Evolutionary conservation across 2,329 filamentous ascomycete genomes (phyloP), one percentile per base, ranked within the genome.

Genomic region (Pseudodiploospora longispora): DNA sequence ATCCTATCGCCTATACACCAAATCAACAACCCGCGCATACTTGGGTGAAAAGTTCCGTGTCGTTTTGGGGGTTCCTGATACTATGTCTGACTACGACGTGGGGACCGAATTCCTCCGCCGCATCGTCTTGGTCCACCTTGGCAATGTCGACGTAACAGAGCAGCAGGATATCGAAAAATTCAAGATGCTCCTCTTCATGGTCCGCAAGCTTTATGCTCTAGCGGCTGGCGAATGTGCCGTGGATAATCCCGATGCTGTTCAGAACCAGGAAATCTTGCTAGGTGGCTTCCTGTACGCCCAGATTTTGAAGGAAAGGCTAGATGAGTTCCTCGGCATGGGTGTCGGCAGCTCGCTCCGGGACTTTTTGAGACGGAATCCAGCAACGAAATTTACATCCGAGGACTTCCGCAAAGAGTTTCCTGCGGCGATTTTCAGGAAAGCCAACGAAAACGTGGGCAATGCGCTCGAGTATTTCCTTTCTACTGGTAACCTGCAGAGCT

Each of bases 171-270:
- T 75, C 37, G 89, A 97, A 71, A 98, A 98, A 66, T 97, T 95
- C 69, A 84, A 85, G 54, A 82, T 95, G 78, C 71, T 97, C 37
- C 72, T 97, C 36, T 94, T 97, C 68, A 97, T 97, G 90, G 86
- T 90, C 56, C 78, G 91, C 52, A 98, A 98, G 65, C 78, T 98
- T 30, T 98, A 98, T 59, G 80, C 90, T 10, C 73, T 98, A 40
- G 91, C 93, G 6, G 89, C 90, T 48, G 90, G 91, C 44, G 91
- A 96, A 52, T 97, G 91, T 62, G 78, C 88, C 4, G 81, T 90
- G 4, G 93, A 98, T 69, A 97, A 98, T 59, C 91, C 93, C 1
- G 93, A 98, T 75, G 88, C 93, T 8, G 84, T 96, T 12, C 90
- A 95, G 58, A 95, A 94, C 64, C 93, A 98, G 60, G 93, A 98